Base-by-base conservation (phyloP, 306 rosid species). In the Pterocarpus macrocarpus region DNA sequence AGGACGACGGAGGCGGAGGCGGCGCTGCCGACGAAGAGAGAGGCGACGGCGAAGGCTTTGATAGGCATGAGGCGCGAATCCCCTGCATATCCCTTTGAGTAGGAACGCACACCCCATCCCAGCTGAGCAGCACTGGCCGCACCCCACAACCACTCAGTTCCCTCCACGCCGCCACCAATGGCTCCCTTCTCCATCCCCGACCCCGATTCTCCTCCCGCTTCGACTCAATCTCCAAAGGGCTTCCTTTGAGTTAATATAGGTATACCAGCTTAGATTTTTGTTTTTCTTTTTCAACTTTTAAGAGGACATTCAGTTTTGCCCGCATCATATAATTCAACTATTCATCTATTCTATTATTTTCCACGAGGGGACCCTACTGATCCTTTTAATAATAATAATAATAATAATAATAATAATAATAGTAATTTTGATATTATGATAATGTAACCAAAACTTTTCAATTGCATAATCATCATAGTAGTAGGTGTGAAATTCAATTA, bases 21-120 rank as follows among this genome's bases (percentile, higher is more conserved):
- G 17, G 85, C 79, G 38, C 87, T 83, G 34, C 97, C 90, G 64
- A 95, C 85, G 83, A 91, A 87, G 84, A 95, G 97, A 64, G 99
- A 92, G 16, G 97, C 99, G 63, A 95, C 93, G 63, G 83, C 86
- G 73, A 89, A 93, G 76, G 99, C 97, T 63, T 87, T 87, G 34
- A 92, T 2, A 16, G 98, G 98, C 98, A 95, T 92, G 80, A 84
- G 32, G 43, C 84, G 84, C 1, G 94, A 85, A 70, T 86, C 82
- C 0, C 88, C 94, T 14, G 84, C 81, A 77, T 28, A 66, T 1
- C 97, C 97, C 61, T 80, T 85, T 1, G 64, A 49, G 70, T 4
- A 85, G 9, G 90, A 81, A 28, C 83, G 86, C 7, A 91, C 34
- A 35, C 91, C 98, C 87, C 83, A 90, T 28, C 89, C 94, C 13